Base-by-base conservation (phyloP, 176 grass and related monocot genomes). In the Luzula sylvatica region DNA sequence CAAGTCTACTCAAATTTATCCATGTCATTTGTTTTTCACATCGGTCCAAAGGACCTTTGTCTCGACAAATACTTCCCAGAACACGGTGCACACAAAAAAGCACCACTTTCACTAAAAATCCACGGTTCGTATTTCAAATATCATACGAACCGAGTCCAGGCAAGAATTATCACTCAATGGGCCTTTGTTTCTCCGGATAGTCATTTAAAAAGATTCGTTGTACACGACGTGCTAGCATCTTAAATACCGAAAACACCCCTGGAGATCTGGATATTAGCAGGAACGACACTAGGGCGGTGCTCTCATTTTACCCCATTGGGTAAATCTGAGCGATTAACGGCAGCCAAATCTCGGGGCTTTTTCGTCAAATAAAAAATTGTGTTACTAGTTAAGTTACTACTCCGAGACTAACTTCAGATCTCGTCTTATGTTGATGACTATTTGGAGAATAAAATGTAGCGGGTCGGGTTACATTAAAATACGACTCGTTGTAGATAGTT, bases 201-300 rank as follows among this genome's bases (percentile, higher is more conserved):
- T 8, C 30, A 42, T 42, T 28, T 64, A 8, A 4, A 50, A 64
- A 46, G 39, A 47, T 64, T 61, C 38, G 39, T 42, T 15, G 27
- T 26, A 23, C 17, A 3, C 3, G 12, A 41, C 5, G 20, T 2
- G 18, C 3, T 5, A 25, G 5, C 19, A 1, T n/a, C 1, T 1
- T 6, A 49, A 63, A 4, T 35, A 28, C 43, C 43, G 17, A 19
- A 64, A 50, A 13, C 47, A 32, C 42, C 60, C 59, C 24, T 64
- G 0, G 23, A 64, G 59, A 64, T 64, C 25, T 50, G 60, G 7
- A 30, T 49, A 18, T n/a, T 64, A 64, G 60, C 60, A 21, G 59
- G 9, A 49, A 48, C 29, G 59, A 21, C 59, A 64, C 59, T 64
- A 26, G n/a, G 42, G 23, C 43, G 8, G 24, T 23, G 38, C 11